Conservation (phyloP, 257 asterid genomes). For the Petunia axillaris region DNA sequence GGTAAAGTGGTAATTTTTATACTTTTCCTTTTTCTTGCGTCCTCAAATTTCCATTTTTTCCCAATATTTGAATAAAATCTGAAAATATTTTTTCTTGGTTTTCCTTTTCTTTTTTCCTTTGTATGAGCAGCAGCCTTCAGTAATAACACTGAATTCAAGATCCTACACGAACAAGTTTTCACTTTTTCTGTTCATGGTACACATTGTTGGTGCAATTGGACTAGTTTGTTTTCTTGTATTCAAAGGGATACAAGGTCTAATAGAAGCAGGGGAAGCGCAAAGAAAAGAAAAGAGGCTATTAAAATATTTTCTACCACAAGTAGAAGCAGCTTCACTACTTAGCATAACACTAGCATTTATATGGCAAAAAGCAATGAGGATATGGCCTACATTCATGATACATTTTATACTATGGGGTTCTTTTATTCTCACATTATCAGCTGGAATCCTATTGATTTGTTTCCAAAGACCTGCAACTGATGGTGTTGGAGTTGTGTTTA, state of each 20-base stretch:
- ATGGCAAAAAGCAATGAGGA: constrained; percentile 87
- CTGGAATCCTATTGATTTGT: constrained; percentile 87
- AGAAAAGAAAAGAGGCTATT: constrained; percentile 57
- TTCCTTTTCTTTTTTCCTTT: constrained; percentile 21
- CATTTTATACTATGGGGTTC: constrained; percentile 90
- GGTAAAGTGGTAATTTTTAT: neutral
- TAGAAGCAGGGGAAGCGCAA: constrained; percentile 54
- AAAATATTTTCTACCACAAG: constrained; percentile 79
- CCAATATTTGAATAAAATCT: neutral
- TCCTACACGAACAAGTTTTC: constrained; percentile 89
- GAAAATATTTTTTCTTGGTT: constrained; percentile 2
- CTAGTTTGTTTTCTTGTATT: constrained; percentile 71
- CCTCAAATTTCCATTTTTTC: neutral
- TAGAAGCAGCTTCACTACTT: constrained; percentile 79
- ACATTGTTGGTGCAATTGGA: constrained; percentile 65
- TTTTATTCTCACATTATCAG: constrained; percentile 61
- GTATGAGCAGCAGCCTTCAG: constrained; percentile 48
- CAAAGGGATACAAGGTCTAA: constrained; percentile 69
- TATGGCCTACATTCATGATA: constrained; percentile 90
- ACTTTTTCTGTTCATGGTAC: constrained; percentile 69
- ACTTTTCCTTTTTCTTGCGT: neutral
- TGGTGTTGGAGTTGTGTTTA: constrained; percentile 67
- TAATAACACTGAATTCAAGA: constrained; percentile 73
- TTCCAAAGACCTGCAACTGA: constrained; percentile 81
- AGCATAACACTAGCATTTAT: constrained; percentile 80